Base-by-base conservation (phyloP, 495 filamentous ascomycete species). In the Xylaria palmicola region DNA sequence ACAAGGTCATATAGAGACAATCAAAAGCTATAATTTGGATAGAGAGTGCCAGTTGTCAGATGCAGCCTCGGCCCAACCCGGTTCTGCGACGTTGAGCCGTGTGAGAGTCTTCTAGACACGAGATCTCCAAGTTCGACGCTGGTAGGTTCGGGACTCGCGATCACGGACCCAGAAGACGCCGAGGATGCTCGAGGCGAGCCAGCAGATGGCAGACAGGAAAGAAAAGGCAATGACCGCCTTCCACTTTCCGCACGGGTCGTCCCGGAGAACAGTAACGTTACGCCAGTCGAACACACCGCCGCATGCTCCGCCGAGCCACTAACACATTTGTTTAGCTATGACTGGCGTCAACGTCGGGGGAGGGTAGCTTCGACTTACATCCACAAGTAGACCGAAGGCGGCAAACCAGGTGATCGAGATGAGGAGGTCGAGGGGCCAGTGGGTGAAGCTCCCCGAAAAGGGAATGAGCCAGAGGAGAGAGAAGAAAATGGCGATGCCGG, bases 251-350 rank as follows among this genome's bases (percentile, higher is more conserved):
- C 87, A 90, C 8, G 73, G 68, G 4, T 78, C 91, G 32, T 81
- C 83, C 55, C 85, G 85, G 67, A 93, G 83, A 36, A 93, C 84
- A 36, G 88, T 90, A 37, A 98, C 88, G 64, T 94, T 90, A 63
- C 89, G 86, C 60, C 94, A 96, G 72, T 98, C 87, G 15, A 97
- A 93, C n/a, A 96, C 88, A 52, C 76, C 77, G 50, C 86, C 87
- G 68, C 87, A 90, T 39, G 72, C 64, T 44, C 80, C 65, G 15
- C 74, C 61, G 27, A 77, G 54, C 40, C 79, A 64, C 68, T 74
- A 19, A 32, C 41, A 44, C 12, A 26, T 36, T 36, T 4, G 34
- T 15, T 52, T 51, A 48, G 30, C 29, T 12, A 5, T 44, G n/a
- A 7, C 2, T 15, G 1, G 1, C 26, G 24, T 69, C 54, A 72